Conservation (phyloP, 2,329 filamentous ascomycete species). For the Epichloe uncinata region DNA sequence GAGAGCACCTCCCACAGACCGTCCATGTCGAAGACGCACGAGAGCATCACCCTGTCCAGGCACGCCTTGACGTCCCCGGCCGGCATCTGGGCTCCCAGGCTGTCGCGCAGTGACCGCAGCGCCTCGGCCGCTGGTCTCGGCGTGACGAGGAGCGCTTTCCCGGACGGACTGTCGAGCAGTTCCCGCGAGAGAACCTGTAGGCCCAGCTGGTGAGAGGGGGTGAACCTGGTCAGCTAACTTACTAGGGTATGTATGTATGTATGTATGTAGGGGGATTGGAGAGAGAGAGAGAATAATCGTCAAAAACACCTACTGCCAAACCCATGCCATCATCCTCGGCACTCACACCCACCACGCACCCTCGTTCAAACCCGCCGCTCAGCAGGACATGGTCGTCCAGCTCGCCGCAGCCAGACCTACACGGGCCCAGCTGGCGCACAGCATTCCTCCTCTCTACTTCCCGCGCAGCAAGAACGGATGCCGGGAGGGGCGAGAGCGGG, state of each 20-base stretch:
- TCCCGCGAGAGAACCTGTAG: slow-evolving; percentile 33
- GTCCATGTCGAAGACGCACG: slow-evolving; percentile 44
- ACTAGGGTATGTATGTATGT: no score
- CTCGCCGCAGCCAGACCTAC: slow-evolving; percentile 31
- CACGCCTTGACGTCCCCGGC: slow-evolving; percentile 18
- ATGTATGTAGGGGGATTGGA: no score
- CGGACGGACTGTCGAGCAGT: slow-evolving; percentile 17
- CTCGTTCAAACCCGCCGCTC: slow-evolving; percentile 37
- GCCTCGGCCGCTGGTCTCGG: slow-evolving; percentile 29
- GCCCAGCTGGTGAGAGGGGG: slow-evolving; percentile 28
- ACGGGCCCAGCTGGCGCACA: slow-evolving; percentile 16
- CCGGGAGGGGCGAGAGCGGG: slow-evolving; percentile 30
- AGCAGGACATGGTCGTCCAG: slow-evolving; percentile 35
- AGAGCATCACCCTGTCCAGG: slow-evolving; percentile 38
- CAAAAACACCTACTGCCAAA: slow-evolving; percentile 26
- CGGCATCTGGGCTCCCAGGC: slow-evolving; percentile 24
- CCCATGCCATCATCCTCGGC: slow-evolving; percentile 37
- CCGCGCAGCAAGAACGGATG: slow-evolving; percentile 25
- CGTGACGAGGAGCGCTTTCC: slow-evolving; percentile 32
- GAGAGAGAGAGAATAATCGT: no score
- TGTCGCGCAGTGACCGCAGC: slow-evolving; percentile 27
- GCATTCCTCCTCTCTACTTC: slow-evolving; percentile 24
- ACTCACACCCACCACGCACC: slow-evolving; percentile 39
- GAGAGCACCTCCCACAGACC: slow-evolving; percentile 43
- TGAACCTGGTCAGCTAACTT: no score